Conservation (phyloP, 805 yeast species). For the Ogataea wickerhamii region DNA sequence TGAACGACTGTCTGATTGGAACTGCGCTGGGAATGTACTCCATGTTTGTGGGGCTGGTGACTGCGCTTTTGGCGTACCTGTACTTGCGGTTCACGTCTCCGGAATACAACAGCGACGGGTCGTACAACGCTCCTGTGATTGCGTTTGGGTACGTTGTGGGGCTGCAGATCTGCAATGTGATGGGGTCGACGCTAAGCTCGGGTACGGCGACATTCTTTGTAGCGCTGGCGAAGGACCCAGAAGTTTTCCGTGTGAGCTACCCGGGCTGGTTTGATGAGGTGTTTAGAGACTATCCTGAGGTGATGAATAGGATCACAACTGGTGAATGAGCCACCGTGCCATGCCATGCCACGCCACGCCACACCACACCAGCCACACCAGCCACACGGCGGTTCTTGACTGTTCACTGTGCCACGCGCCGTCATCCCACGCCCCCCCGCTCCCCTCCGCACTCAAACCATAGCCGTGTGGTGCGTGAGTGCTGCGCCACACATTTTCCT, state of each 20-base stretch:
- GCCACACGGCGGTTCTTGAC: no score
- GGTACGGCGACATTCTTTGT: constrained; percentile 81
- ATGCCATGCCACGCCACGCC: no score
- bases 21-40: constrained; percentile 73
- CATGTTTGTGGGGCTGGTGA: constrained; percentile 55
- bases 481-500: no score
- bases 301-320: constrained; percentile 39
- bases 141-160: constrained; percentile 52
- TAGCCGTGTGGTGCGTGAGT: no score
- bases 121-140: constrained; percentile 39
- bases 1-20: constrained; percentile 80
- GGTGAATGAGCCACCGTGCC: no score
- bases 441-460: no score
- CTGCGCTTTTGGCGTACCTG: constrained; percentile 45
- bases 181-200: constrained; percentile 66
- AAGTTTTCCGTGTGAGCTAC: constrained; percentile 66
- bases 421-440: no score
- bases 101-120: constrained; percentile 38
- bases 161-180: constrained; percentile 66
- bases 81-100: constrained; percentile 70
- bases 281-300: constrained; percentile 48
- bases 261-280: constrained; percentile 51
- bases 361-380: no score
- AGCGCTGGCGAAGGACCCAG: constrained; percentile 80
- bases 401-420: no score